A percentile compares a stretch with the other conserved stretches of the same genome.
Evolutionary conservation across 805 yeast species (phyloP).

Genomic region (Kluyveromyces aestuarii): DNA sequence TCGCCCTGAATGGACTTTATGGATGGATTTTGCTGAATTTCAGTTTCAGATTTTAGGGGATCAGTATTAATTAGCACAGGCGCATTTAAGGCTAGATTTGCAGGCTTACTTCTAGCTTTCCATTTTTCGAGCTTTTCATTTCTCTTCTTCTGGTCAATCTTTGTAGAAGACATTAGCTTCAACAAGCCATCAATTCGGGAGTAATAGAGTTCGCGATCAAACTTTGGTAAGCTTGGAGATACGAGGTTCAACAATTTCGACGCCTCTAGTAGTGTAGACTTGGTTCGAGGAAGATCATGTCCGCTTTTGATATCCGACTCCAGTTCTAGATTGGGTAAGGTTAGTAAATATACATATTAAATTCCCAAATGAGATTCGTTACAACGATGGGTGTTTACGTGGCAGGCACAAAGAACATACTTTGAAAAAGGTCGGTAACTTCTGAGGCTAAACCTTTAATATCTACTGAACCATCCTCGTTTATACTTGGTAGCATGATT

Average conservation of each 20-base stretch:
- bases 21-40: background rate
- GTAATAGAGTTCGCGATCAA: conserved; percentile 13
- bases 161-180: conserved; percentile 5
- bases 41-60: background rate
- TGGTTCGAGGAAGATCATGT: conserved; percentile 3
- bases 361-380: no score
- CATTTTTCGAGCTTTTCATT: background rate
- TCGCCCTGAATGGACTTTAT: background rate
- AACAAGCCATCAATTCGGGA: conserved; percentile 10
- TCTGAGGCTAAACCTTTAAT: background rate
- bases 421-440: background rate
- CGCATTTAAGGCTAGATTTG: background rate
- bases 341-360: no score
- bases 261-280: conserved; percentile 7
- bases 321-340: background rate
- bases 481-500: background rate
- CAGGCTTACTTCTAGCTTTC: background rate
- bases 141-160: background rate
- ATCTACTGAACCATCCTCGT: background rate
- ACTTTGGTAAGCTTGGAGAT: conserved; percentile 10
- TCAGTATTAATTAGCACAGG: background rate
- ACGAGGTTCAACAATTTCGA: conserved; percentile 7
- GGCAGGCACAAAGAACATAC: background rate
- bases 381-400: background rate
- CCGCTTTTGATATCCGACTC: conserved; percentile 2